Conservation (phyloP, 352 stramenopile genomes). For the Pythium scleroteichum region DNA sequence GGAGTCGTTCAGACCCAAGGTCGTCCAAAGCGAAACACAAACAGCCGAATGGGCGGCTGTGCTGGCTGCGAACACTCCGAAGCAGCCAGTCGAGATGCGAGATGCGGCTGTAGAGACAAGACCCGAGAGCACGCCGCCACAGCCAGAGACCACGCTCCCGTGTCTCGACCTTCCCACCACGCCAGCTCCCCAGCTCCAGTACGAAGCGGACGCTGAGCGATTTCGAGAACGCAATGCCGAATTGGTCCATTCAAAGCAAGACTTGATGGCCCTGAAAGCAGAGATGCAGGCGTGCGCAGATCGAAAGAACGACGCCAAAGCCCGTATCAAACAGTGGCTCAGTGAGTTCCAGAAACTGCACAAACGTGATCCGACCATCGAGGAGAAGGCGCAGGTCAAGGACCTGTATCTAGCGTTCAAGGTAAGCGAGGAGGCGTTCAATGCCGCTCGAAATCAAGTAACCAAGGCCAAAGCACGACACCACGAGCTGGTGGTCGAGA, state of each 20-base stretch:
- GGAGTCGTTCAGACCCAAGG: too few species aligned
- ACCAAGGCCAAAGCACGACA: slow-evolving; percentile 47
- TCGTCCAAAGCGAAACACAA: slow-evolving; percentile 5
- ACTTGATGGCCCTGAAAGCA: slow-evolving; percentile 36
- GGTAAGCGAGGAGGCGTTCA: slow-evolving; percentile 56
- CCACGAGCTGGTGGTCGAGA: slow-evolving; percentile 40
- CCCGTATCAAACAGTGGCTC: slow-evolving; percentile 67
- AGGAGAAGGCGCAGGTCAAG: slow-evolving; percentile 81
- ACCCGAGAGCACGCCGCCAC: background rate
- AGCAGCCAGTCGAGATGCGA: background rate
- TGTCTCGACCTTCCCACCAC: background rate
- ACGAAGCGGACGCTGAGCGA: slow-evolving; percentile 50
- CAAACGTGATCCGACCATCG: slow-evolving; percentile 57
- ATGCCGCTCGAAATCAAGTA: slow-evolving; percentile 40
- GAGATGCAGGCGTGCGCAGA: slow-evolving; percentile 36
- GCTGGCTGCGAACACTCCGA: background rate
- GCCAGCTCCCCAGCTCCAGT: slow-evolving; percentile 33
- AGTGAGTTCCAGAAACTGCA: slow-evolving; percentile 49
- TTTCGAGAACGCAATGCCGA: slow-evolving; percentile 41
- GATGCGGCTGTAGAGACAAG: slow-evolving; percentile 13
- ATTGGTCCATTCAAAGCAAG: slow-evolving; percentile 47
- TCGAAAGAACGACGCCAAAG: slow-evolving; percentile 56
- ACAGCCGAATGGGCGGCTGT: background rate
- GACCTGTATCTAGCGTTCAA: slow-evolving; percentile 80
- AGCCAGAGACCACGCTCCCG: background rate